Conservation (phyloP, 192 early-diverging fungal genomes). For the Paraglomus occultum region DNA sequence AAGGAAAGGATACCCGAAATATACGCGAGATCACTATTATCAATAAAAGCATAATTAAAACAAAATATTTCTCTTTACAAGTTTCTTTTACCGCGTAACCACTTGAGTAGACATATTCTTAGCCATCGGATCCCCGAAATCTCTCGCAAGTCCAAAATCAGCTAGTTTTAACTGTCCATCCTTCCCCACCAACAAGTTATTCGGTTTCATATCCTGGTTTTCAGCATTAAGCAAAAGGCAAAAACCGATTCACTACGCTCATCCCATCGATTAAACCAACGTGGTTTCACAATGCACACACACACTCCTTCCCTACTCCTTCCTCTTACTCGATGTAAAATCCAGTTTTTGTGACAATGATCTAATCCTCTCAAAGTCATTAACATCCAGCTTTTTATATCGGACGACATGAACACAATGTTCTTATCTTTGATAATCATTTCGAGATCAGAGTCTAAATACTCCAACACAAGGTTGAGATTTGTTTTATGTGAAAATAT, state of each 20-base stretch:
- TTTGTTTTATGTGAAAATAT: conserved; percentile 90
- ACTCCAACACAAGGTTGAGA: conserved; percentile 93
- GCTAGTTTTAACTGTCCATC: conserved; percentile 95
- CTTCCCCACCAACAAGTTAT: conserved; percentile 75
- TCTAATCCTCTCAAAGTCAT: conserved; percentile 93
- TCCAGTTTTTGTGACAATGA: conserved; percentile 87
- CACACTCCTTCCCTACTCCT: background rate
- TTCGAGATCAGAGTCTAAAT: conserved; percentile 92
- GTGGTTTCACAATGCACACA: background rate
- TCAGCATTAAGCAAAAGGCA: background rate
- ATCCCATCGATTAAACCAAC: background rate
- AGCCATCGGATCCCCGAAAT: conserved; percentile 75
- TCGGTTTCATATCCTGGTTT: conserved; percentile 80
- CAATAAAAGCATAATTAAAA: background rate
- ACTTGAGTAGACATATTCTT: conserved; percentile 90
- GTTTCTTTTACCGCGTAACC: conserved; percentile 66
- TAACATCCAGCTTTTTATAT: conserved; percentile 97
- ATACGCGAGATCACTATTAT: background rate
- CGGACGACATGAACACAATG: conserved; percentile 83
- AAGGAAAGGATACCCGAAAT: too few relatives aligned
- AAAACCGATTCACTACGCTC: background rate
- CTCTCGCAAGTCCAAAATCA: conserved; percentile 98
- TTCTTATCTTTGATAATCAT: conserved; percentile 93
- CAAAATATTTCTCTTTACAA: background rate
- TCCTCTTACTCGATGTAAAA: conserved; percentile 77